Evolutionary conservation across 2,329 filamentous ascomycete genomes (phyloP), one percentile per base, ranked within the genome.

Genomic region (Neopestalotiopsis rosae): DNA sequence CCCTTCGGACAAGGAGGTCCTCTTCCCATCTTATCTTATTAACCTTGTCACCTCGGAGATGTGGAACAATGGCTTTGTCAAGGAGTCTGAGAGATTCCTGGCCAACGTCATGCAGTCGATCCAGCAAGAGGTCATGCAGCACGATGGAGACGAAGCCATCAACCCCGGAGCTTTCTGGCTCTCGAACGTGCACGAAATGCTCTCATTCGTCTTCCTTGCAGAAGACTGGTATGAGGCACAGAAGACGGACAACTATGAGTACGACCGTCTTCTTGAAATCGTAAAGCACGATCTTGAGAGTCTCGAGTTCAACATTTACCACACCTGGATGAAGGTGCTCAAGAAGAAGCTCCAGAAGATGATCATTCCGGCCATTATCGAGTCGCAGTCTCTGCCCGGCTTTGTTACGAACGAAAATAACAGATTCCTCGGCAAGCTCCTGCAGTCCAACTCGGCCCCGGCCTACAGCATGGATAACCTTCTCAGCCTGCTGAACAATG

Each of bases 1-100:
- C 66, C 95, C 96, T 12, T 97, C 94, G 20, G 96, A 99, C 83
- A 99, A 99, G 85, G 96, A 99, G 81, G 95, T 99, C 28, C 87
- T 99, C 66, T 99, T 99, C 91, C 96, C 96, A 42, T 95, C 96
- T 10, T 99, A 98, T 81, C 91, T 99, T 75, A 99, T 99, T 86
- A 99, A 99, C 82, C 88, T 99, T 70, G 96, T 99, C 72, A 99
- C 96, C 13, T 98, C 95, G 17, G 96, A 99, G 85, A 99, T 99
- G 96, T 99, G 96, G 96, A 99, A 99, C 86, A 99, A 99, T 76
- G 96, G 96, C 61, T 99, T 98, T 79, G 96, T 99, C 76, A 99
- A 99, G 86, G 96, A 99, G 83, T 98, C 96, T 4, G 96, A 99
- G 83, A 93, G 95, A 67, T 99, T 99, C 89, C 87, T 99, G 71